Percentiles rank a stretch among this genome's conserved stretches.
Evolutionary conservation across 768 basidiomycete species (phyloP).

Genomic region (Udeniomyces megalosporus): DNA sequence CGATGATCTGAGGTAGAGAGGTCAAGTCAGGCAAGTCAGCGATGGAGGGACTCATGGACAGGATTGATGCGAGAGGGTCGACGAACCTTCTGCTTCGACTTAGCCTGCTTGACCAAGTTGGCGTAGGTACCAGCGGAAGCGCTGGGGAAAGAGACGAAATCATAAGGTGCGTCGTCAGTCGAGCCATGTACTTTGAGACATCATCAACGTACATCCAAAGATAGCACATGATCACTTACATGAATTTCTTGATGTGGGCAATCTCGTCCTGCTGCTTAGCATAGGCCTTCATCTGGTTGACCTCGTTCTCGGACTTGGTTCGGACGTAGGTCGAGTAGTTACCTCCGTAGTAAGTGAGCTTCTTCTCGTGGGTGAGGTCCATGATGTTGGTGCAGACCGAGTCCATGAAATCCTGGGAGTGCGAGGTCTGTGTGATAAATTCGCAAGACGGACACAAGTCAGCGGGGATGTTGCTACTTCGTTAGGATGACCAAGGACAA

Average conservation of each 20-base stretch:
- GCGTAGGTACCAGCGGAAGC: slow-evolving; percentile 99
- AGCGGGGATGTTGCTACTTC: background rate
- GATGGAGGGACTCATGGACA: background rate
- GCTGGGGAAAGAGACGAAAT: slow-evolving; percentile 36
- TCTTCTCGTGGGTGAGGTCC: slow-evolving; percentile 85
- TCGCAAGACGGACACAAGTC: background rate
- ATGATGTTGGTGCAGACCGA: slow-evolving; percentile 91
- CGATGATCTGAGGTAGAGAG: slow-evolving; percentile 51
- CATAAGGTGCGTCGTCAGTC: too few species aligned
- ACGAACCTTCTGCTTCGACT: slow-evolving; percentile 79
- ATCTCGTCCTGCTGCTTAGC: slow-evolving; percentile 97
- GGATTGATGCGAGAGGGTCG: background rate
- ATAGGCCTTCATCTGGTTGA: slow-evolving; percentile 99
- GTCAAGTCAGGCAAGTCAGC: background rate
- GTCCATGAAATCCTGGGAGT: slow-evolving; percentile 99
- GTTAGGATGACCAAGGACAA: background rate
- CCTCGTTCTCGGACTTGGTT: slow-evolving; percentile 92
- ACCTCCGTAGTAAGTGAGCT: slow-evolving; percentile 78
- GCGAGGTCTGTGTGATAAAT: slow-evolving; percentile 48
- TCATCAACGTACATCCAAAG: too few species aligned
- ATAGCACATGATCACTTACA: slow-evolving; percentile 6
- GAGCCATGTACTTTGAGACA: too few species aligned
- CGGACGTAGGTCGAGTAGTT: slow-evolving; percentile 96
- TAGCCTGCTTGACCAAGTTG: slow-evolving; percentile 94
- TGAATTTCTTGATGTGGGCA: slow-evolving; percentile 89